These are phyloP conservation scores for Nannochloris sp. DNA, from an alignment of 139 green algal genomes.

Conservation along the genomic window DNA sequence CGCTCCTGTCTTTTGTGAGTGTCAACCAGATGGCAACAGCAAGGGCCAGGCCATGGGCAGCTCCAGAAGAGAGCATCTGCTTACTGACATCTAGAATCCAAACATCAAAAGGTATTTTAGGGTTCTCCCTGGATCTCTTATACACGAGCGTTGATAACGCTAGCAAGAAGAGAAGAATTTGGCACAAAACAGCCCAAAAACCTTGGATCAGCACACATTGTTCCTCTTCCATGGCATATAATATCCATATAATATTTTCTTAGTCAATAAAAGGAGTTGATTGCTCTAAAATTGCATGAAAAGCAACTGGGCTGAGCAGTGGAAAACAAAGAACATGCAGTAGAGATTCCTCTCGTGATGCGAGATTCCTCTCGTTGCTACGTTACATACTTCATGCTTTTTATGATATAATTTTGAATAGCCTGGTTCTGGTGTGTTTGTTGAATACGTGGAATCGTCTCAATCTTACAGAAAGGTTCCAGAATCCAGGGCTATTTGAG, in stretches of 20 bases:
- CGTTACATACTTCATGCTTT: too few species aligned
- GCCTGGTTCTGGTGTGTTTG: too few species aligned
- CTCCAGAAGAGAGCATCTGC: slow-evolving; percentile 20
- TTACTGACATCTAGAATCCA: slow-evolving; percentile 55
- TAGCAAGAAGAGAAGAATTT: neutral
- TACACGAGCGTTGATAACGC: neutral
- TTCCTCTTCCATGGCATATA: neutral
- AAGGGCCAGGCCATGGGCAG: slow-evolving; percentile 32
- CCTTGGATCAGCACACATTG: neutral
- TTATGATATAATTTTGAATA: too few species aligned
- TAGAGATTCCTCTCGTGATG: too few species aligned
- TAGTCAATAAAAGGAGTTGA: too few species aligned
- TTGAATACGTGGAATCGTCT: neutral
- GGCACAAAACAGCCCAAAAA: slow-evolving; percentile 1
- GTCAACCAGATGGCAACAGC: slow-evolving; percentile 38
- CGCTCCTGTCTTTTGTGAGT: neutral
- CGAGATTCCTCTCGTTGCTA: too few species aligned
- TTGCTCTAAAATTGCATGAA: too few species aligned
- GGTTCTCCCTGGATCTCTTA: slow-evolving; percentile 18
- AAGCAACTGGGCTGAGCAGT: too few species aligned
- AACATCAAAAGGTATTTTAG: slow-evolving; percentile 34
- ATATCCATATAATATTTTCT: too few species aligned
- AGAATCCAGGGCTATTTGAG: slow-evolving; percentile 18
- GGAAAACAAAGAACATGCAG: too few species aligned
- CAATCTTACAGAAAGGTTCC: slow-evolving; percentile 1